Conservation (phyloP, 1,284 basidiomycete genomes). For the Xanthoconium separans region DNA sequence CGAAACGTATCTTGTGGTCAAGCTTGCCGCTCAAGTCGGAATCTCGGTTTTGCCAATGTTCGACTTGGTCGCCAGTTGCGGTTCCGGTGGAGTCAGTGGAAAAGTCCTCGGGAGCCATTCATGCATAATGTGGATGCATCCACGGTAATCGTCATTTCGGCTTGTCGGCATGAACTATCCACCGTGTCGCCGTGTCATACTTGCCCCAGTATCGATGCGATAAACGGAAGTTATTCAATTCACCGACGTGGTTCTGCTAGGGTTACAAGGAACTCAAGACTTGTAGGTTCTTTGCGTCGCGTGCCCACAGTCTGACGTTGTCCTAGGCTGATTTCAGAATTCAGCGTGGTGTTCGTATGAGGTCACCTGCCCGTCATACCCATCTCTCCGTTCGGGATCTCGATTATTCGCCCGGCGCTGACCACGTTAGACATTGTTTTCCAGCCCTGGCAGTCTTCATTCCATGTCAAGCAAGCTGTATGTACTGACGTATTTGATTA, state of each 20-base stretch:
- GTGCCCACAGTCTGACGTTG: constrained; percentile 1
- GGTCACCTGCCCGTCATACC: constrained; percentile 9
- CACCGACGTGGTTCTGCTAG: constrained; percentile 17
- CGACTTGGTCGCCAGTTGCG: constrained; percentile 6
- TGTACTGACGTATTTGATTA: constrained; percentile 23
- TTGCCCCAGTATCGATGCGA: constrained; percentile 4
- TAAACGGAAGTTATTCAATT: constrained; percentile 17
- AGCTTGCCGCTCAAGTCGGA: constrained; percentile 14
- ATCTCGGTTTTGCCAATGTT: constrained; percentile 1
- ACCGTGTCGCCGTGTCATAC: constrained; percentile 1
- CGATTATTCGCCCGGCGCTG: constrained; percentile 14
- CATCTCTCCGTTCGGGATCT: constrained; percentile 11
- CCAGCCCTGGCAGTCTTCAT: constrained; percentile 3
- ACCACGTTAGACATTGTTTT: constrained; percentile 9
- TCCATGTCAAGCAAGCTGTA: constrained; percentile 3
- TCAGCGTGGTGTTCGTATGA: background rate
- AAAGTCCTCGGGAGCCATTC: constrained; percentile 2
- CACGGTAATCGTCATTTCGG: constrained; percentile 5
- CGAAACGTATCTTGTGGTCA: background rate
- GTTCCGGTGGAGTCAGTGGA: constrained; percentile 2
- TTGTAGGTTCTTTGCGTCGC: constrained; percentile 6
- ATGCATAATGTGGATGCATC: background rate
- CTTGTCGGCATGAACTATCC: constrained; percentile 9
- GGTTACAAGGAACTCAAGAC: background rate
- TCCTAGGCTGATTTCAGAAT: background rate